Evolutionary conservation across 2,329 filamentous ascomycete genomes (phyloP).

Genomic region (Cryoendolithus antarcticus): DNA sequence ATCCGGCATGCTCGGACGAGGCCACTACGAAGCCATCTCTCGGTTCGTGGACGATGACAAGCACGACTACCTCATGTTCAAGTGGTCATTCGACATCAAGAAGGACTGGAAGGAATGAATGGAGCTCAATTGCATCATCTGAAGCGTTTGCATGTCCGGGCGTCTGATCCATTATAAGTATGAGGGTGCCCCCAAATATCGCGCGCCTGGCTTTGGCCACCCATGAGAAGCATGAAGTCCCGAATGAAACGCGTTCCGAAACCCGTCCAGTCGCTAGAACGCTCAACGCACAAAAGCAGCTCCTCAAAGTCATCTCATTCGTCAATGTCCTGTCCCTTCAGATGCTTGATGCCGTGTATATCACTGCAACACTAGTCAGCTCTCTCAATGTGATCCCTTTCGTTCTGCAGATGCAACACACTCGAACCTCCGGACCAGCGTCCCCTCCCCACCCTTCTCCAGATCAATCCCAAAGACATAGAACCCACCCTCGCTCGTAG

Average conservation of each 20-base stretch:
- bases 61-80: constrained; percentile 77
- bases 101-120: constrained; percentile 64
- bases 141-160: too few relatives aligned
- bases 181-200: not conserved
- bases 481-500: constrained; percentile 89
- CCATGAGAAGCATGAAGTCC: too few relatives aligned
- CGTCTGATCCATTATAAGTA: too few relatives aligned
- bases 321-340: constrained; percentile 16
- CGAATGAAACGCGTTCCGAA: too few relatives aligned
- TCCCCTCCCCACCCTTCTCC: constrained; percentile 86
- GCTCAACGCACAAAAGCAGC: constrained; percentile 6
- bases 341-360: constrained; percentile 20
- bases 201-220: too few relatives aligned
- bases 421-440: constrained; percentile 85
- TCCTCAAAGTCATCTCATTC: constrained; percentile 8
- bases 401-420: constrained; percentile 38
- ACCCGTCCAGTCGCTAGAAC: constrained; percentile 13
- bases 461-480: constrained; percentile 93
- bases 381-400: not conserved
- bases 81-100: constrained; percentile 92
- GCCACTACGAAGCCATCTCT: constrained; percentile 78
- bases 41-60: constrained; percentile 95
- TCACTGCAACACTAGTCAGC: constrained; percentile 13
- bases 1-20: constrained; percentile 76
- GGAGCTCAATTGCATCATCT: not conserved